Evolutionary conservation across 75 land plant species (phyloP), one percentile per base, ranked within the genome.

Genomic region (Azolla pinnata): DNA sequence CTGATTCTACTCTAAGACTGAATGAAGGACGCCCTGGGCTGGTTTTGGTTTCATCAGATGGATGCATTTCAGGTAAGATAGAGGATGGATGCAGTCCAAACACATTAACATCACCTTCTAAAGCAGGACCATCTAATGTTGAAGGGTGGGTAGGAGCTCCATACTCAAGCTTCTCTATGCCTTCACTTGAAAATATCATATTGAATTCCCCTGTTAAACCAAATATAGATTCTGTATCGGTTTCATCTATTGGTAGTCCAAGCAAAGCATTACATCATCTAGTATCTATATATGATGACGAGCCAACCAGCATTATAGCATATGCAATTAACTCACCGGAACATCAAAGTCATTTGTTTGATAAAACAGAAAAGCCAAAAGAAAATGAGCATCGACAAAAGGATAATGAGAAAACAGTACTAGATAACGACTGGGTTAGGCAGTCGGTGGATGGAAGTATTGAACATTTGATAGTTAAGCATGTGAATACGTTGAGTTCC

Each of bases 211-310:
- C 71, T 12, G 53, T 7, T 7, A 69, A 56, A 26, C 46, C 66
- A 20, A 58, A 71, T 23, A 68, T 50, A 29, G 56, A 63, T 19
- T 55, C 59, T 1, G 75, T 80, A 9, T 32, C 71, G 16, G 57
- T 58, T 51, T 46, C 49, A 14, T 4, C 49, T 46, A 23, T 14
- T 4, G 29, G 19, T 73, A 20, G 58, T 74, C 25, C 33, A 49
- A 62, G 77, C 79, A 58, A 95, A 90, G 40, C 81, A 63, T 33
- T 57, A 82, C n/a, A 58, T 80, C 45, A 56, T 88, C 20, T 86
- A 27, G 66, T 85, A 47, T 82, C 81, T 47, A 81, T 93, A 29
- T 93, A 83, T 77, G 98, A 93, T 33, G 73, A 93, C 60, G 98
- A 93, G 59, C 96, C 87, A 12, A 78, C 90, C 5, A 92, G 90